phyloP scores from a whole-genome alignment of 345 rosid species.

The Eutrema japonicum region DNA sequence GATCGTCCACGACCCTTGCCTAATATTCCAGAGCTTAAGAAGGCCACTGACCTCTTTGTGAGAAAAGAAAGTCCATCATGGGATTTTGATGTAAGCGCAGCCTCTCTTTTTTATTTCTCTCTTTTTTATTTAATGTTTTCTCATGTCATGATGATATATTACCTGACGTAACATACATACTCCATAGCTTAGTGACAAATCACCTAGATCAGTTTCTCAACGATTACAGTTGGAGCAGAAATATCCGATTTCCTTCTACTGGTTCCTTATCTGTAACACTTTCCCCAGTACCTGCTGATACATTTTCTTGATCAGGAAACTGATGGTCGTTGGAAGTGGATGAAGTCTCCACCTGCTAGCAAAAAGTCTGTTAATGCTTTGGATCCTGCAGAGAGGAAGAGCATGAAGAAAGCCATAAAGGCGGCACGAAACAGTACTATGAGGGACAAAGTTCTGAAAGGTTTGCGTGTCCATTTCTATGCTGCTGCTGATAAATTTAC shows the following conservation, averaged over 20 bases:
- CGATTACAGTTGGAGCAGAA: neutral
- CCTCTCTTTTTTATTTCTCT: neutral
- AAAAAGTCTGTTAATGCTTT: constrained; percentile 33
- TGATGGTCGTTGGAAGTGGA: constrained; percentile 64
- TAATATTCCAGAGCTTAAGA: constrained; percentile 50
- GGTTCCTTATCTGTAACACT: neutral
- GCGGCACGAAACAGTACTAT: constrained; percentile 35
- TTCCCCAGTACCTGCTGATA: neutral
- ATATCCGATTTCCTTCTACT: neutral
- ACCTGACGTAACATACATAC: neutral
- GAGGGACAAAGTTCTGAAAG: constrained; percentile 44
- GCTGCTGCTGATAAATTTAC: neutral
- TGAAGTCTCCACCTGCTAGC: constrained; percentile 59
- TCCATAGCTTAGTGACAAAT: neutral
- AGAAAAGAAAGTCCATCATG: constrained; percentile 65
- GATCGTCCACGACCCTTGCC: constrained; percentile 74
- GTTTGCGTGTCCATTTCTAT: neutral
- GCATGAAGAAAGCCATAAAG: constrained; percentile 35
- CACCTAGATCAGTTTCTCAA: neutral
- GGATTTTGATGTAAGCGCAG: constrained; percentile 64
- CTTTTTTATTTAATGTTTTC: no score
- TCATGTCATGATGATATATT: neutral
- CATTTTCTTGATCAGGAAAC: constrained; percentile 43
- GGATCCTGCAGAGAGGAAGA: constrained; percentile 43
- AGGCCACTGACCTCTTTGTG: constrained; percentile 54